Base-by-base conservation (phyloP, 2,329 filamentous ascomycete genomes). In the Cercospora beticola region DNA sequence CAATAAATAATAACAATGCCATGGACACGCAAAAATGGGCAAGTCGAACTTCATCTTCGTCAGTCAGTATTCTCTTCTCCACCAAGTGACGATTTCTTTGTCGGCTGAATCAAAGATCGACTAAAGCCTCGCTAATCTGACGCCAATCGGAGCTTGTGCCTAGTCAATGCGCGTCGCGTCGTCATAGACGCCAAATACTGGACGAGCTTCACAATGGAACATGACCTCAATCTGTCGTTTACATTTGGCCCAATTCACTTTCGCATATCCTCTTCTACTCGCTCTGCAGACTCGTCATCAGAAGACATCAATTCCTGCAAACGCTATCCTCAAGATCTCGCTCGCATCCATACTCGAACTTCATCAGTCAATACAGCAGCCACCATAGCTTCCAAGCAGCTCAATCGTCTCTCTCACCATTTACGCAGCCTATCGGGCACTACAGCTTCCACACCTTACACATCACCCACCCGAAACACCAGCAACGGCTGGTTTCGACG, bases 381-480 rank as follows among this genome's bases (percentile, higher is more conserved):
- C 70, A 78, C 70, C 71, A 78, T 77, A 76, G 75, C 76, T 74
- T 74, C 74, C 70, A 70, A 64, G 69, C 65, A 74, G 69, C 67
- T 74, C 64, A 36, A 63, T 43, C 67, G 67, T 52, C 64, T 66
- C 21, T 74, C 77, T 30, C 54, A 52, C 66, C 81, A 81, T 64
- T 79, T 84, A 58, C 76, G 78, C 71, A 77, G 78, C 68, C 73
- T 84, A 65, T 74, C 80, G 64, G 74, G 74, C 68, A 73, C 70
- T 14, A 52, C 74, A 21, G 67, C 68, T 12, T 8, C 49, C n/a
- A 66, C 36, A 31, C 18, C 36, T 33, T 49, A 31, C 21, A 36
- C 64, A 1, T 31, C 57, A 28, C 18, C 40, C 59, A 62, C 23
- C 12, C 59, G 54, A 58, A 49, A 33, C 14, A 61, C 59, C 16